Evolutionary conservation across 1,284 basidiomycete genomes (phyloP).

Genomic region (Rhodotorula sp.): DNA sequence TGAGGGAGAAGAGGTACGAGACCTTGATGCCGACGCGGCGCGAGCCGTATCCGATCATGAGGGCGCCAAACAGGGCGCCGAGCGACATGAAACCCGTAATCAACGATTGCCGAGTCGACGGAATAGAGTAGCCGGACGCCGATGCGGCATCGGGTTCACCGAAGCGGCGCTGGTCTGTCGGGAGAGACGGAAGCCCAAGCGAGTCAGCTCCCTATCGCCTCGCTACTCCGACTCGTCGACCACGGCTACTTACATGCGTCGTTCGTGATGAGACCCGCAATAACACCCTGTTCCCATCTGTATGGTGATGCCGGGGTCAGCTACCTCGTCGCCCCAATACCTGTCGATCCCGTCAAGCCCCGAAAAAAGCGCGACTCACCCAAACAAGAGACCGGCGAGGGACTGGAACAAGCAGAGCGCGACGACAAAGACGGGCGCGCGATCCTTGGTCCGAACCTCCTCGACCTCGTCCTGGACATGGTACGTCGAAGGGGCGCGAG

Average conservation of each 20-base stretch:
- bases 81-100: slow-evolving; percentile 37
- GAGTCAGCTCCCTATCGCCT: not conserved
- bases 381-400: slow-evolving; percentile 36
- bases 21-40: slow-evolving; percentile 33
- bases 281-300: slow-evolving; percentile 38
- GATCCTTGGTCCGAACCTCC: slow-evolving; percentile 29
- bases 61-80: slow-evolving; percentile 35
- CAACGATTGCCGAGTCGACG: slow-evolving; percentile 36
- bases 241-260: slow-evolving; percentile 21
- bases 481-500: slow-evolving; percentile 28
- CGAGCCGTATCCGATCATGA: slow-evolving; percentile 23
- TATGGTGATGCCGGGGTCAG: not conserved
- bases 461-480: slow-evolving; percentile 19
- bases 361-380: slow-evolving; percentile 1
- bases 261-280: slow-evolving; percentile 30
- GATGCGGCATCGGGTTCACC: slow-evolving; percentile 30
- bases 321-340: not conserved
- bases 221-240: not conserved
- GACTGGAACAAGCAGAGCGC: slow-evolving; percentile 40
- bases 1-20: slow-evolving; percentile 40
- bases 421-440: slow-evolving; percentile 36
- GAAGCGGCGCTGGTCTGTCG: slow-evolving; percentile 31
- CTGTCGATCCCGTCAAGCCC: not conserved
- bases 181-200: too few relatives aligned
- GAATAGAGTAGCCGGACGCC: slow-evolving; percentile 27